Base-by-base conservation (phyloP, 257 asterid species). In the Paulownia fortunei region DNA sequence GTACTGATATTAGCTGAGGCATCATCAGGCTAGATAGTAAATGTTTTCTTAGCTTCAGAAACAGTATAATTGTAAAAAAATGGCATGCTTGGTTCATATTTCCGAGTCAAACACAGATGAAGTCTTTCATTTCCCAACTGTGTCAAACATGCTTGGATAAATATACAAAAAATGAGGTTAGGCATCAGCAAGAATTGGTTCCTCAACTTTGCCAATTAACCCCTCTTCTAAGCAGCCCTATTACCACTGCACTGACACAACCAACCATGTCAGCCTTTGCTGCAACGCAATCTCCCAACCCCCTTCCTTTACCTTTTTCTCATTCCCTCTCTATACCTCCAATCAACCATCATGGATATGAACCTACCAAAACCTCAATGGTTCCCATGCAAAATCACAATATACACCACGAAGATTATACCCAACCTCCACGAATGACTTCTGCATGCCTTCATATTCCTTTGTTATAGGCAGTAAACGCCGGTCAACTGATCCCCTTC, bases 1-100 rank as follows among this genome's bases (percentile, higher is more conserved):
- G 32, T 19, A 41, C 8, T 3, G 24, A 21, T 18, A 68, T 32
- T 32, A 6, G 39, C 12, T 46, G 66, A 72, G 52, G 37, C 27
- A 72, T 32, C 26, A 70, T 70, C 67, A 61, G 16, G 30, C 21
- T 34, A 16, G 51, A 26, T 39, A 2, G 15, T 16, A 44, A 36
- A 23, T 15, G 44, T 16, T 41, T 0, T 41, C 19, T 16, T 41
- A 24, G 21, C 47, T 73, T 44, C 10, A 6, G 8, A 42, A 58
- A 56, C 60, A 67, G 26, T 76, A 66, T 24, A 49, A 54, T n/a
- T n/a, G 10, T 65, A 24, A 8, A 44, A 30, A 30, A 74, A 74
- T n/a, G n/a, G n/a, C n/a, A 19, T 32, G 23, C 55, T 11, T 66
- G 16, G 6, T 41, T 16, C 55, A 24, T 26, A 30, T 6, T 54